A percentile compares a stretch with the other conserved stretches of the same genome.
phyloP scores from a whole-genome alignment of 257 asterid genomes.

The Solanum okadae region DNA sequence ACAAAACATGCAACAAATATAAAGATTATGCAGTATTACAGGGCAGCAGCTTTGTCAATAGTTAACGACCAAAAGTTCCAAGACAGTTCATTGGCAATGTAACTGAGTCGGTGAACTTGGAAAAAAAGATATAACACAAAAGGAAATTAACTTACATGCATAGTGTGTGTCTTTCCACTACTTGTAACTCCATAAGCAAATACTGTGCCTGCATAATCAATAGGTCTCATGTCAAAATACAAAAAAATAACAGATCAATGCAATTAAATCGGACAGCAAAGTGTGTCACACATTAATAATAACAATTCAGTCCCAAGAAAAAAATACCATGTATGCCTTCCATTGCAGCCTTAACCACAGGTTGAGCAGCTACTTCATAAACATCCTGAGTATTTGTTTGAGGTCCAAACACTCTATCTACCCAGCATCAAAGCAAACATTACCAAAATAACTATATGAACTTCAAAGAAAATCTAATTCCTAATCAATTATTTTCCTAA shows the following conservation, averaged over 20 bases:
- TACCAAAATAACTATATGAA: background rate
- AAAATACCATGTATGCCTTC: conserved; percentile 87
- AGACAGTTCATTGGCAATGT: background rate
- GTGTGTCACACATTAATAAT: background rate
- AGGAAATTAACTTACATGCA: conserved; percentile 68
- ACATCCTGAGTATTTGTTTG: conserved; percentile 76
- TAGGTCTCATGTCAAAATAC: background rate
- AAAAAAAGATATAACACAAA: background rate
- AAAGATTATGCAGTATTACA: background rate
- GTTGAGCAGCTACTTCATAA: conserved; percentile 93
- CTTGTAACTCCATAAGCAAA: conserved; percentile 99
- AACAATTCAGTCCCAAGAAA: background rate
- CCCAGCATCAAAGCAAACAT: background rate
- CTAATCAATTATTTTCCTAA: background rate
- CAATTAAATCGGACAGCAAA: background rate
- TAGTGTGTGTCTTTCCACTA: conserved; percentile 99
- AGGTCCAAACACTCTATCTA: conserved; percentile 94
- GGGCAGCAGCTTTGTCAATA: background rate
- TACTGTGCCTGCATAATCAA: conserved; percentile 76
- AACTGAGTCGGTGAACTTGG: background rate
- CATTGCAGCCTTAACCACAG: conserved; percentile 97
- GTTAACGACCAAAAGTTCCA: background rate
- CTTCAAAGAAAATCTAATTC: background rate
- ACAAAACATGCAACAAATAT: background rate
- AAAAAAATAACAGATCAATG: background rate